These are phyloP conservation scores for Allium fistulosum DNA, from an alignment of 106 monocot genomes.

Conservation along the genomic window DNA sequence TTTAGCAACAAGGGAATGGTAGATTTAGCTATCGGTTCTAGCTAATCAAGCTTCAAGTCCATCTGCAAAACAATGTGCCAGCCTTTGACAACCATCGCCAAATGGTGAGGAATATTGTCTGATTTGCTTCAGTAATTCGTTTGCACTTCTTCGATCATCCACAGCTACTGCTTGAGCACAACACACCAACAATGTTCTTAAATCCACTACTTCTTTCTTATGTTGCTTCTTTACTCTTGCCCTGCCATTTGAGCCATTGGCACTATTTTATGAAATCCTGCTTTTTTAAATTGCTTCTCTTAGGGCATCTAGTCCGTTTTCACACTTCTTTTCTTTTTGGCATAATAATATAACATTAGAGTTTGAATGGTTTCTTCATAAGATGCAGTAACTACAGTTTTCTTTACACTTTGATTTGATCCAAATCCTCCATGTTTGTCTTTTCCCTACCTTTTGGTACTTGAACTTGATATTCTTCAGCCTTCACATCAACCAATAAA, in stretches of 20 bases:
- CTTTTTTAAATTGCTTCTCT: slow-evolving; percentile 28
- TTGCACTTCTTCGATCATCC: slow-evolving; percentile 50
- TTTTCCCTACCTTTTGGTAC: slow-evolving; percentile 24
- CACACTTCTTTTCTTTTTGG: slow-evolving; percentile 5
- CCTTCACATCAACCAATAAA: slow-evolving; percentile 1
- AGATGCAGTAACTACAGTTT: slow-evolving; percentile 23
- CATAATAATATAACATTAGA: slow-evolving; percentile 48
- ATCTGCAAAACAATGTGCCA: slow-evolving; percentile 70
- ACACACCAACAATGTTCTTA: slow-evolving; percentile 59
- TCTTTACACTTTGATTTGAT: slow-evolving; percentile 47
- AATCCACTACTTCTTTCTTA: slow-evolving; percentile 65
- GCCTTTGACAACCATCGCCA: slow-evolving; percentile 68
- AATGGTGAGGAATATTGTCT: slow-evolving; percentile 63
- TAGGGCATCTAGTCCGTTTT: slow-evolving; percentile 11
- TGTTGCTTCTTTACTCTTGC: slow-evolving; percentile 42
- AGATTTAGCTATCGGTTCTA: slow-evolving; percentile 74
- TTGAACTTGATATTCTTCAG: not conserved
- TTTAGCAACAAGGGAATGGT: slow-evolving; percentile 41
- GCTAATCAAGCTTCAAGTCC: slow-evolving; percentile 83
- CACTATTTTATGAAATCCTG: slow-evolving; percentile 8
- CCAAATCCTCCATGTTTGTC: slow-evolving; percentile 34
- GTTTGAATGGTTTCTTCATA: slow-evolving; percentile 40
- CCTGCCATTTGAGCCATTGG: slow-evolving; percentile 22
- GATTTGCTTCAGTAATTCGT: slow-evolving; percentile 65
- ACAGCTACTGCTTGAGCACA: slow-evolving; percentile 87